Base-by-base conservation (phyloP, 257 asterid genomes). In the Haberlea rhodopensis region DNA sequence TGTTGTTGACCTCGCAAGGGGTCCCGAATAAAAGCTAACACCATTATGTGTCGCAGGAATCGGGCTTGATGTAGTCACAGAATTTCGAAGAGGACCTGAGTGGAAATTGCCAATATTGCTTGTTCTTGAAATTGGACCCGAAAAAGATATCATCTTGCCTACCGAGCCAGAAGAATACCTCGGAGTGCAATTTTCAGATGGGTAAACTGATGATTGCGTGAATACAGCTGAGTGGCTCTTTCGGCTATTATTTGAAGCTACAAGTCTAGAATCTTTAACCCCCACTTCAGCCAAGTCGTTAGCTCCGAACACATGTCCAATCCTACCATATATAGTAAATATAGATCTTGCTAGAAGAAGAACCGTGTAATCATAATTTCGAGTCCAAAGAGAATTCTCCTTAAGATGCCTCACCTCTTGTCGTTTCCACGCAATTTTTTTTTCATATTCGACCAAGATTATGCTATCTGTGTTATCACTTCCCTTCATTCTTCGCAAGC, bases 371-470 rank as follows among this genome's bases (percentile, higher is more conserved):
- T 91, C 95, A 59, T 83, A 91, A 13, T 90, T 86, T 49, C 84
- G 72, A 72, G 75, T 78, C 98, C 98, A 91, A 34, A 91, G 88
- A 53, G 98, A 85, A 51, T 57, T 70, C 37, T 79, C 85, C 79
- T 79, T 86, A 9, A 84, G 74, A 73, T 82, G 91, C 80, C 81
- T 86, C 78, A 91, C 87, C 71, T 80, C 98, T 58, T 80, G 94
- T 70, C 63, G 69, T 80, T 91, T 88, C 87, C 90, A 83, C 0
- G 85, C 81, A 32, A 91, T 70, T 79, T 76, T 91, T 77, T 86
- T 91, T 68, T 91, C 96, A 15, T 86, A 88, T 24, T 86, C 95
- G 53, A 83, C 95, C 79, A 86, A 72, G n/a, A 78, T 83, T 65
- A 88, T 78, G 76, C 85, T 76, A 70, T 85, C 95, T 2, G 73